Conservation (phyloP, 2,329 filamentous ascomycete genomes). For the Beauveria bassiana region DNA sequence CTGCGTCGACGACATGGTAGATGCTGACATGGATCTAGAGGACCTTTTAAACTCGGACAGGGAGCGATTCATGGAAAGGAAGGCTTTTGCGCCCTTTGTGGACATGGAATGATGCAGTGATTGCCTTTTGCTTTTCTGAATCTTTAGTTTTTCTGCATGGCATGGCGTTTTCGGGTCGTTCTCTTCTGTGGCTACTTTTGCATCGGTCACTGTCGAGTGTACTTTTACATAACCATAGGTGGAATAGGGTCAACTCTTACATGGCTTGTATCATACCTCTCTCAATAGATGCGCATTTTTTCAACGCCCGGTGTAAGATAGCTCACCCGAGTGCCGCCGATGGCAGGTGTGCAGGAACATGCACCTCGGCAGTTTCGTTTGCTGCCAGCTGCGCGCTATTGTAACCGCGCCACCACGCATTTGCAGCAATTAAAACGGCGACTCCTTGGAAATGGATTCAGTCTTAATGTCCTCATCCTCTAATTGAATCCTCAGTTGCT, state of each 20-base stretch:
- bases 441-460: not conserved
- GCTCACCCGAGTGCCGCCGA: not conserved
- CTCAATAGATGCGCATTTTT: not conserved
- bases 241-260: not conserved
- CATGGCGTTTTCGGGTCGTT: not conserved
- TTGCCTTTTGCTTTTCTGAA: conserved; percentile 17
- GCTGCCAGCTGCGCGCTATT: conserved; percentile 3
- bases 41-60: conserved; percentile 11
- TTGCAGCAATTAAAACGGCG: not conserved
- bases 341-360: not conserved
- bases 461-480: not conserved
- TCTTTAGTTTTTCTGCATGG: not conserved
- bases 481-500: not conserved
- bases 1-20: conserved; percentile 15
- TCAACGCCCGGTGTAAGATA: not conserved
- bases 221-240: not conserved
- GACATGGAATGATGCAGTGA: conserved; percentile 17
- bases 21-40: conserved; percentile 2
- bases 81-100: conserved; percentile 24
- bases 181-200: not conserved
- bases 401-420: not conserved
- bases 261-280: not conserved
- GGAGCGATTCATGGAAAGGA: conserved; percentile 24
- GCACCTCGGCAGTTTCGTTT: not conserved
- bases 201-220: not conserved